Evolutionary conservation across 768 basidiomycete species (phyloP), one percentile per base, ranked within the genome.

Genomic region (Lentinula aciculospora): DNA sequence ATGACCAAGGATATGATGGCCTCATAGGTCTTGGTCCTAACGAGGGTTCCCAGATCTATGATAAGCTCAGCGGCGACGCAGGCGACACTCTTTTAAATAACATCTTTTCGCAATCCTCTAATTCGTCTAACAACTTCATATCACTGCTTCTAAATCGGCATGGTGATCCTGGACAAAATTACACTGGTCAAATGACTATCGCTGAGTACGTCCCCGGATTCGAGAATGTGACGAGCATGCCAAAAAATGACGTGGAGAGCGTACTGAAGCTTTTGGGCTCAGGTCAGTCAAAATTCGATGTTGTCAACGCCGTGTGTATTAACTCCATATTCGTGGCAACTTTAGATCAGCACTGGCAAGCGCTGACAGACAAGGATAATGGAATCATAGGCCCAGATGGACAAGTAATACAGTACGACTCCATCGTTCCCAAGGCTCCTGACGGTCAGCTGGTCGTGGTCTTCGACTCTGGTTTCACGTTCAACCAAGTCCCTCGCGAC

Each of bases 371-470:
- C 71, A 77, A 79, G 61, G 65, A 80, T 55, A 70, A 73, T 45
- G 88, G 86, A 25, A 81, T 92, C 47, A 84, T 88, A 61, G 90
- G 90, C 6, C 90, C 90, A 0, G 89, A 91, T 64, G 88, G 89
- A 23, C 72, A 80, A 23, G 69, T 80, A 10, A 85, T 92, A 59
- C 60, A 73, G 23, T 70, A 83, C 56, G 70, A 80, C 13, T 88
- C 88, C 4, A 85, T 88, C 59, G 89, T 88, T 1, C 86, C 85
- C 7, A 79, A 76, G 58, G 86, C 86, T 17, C 86, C 85, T 0
- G 69, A 75, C 51, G 81, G 81, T 47, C 80, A 85, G 68, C 74
- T 85, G 45, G 84, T 90, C 13, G 88, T 82, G 19, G 84, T 92
- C 34, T 75, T 92, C 65, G 87, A 91, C 66, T 86, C 86, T 42